Conservation (phyloP, 2,329 filamentous ascomycete genomes). For the Didymella glomerata region DNA sequence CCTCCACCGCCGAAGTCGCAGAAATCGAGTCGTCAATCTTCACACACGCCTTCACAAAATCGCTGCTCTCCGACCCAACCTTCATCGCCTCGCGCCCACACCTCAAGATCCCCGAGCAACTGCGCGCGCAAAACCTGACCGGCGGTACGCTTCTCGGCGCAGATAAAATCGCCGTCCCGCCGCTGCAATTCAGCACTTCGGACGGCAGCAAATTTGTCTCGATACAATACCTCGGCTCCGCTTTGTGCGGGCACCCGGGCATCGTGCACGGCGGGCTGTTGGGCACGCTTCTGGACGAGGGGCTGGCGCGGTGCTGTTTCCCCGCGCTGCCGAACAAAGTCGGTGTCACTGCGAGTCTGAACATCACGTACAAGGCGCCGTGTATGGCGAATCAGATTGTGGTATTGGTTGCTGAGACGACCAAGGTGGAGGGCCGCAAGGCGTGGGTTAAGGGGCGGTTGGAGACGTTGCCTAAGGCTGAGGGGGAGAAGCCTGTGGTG, state of each 20-base stretch:
- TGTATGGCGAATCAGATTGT: slow-evolving; percentile 78
- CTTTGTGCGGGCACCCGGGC: slow-evolving; percentile 87
- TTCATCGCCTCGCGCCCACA: slow-evolving; percentile 84
- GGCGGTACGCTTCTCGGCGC: slow-evolving; percentile 79
- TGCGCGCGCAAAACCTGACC: slow-evolving; percentile 80
- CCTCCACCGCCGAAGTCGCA: slow-evolving; percentile 59
- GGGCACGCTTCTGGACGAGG: slow-evolving; percentile 93
- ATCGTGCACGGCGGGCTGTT: slow-evolving; percentile 91
- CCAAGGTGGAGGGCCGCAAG: slow-evolving; percentile 89
- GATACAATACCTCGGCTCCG: slow-evolving; percentile 78
- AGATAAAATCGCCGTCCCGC: slow-evolving; percentile 80
- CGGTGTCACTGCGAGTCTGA: slow-evolving; percentile 85
- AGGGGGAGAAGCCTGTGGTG: slow-evolving; percentile 67
- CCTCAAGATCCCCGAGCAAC: slow-evolving; percentile 77
- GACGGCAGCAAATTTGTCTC: slow-evolving; percentile 67
- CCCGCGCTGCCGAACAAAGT: slow-evolving; percentile 85
- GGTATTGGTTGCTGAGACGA: slow-evolving; percentile 80
- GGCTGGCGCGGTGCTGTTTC: slow-evolving; percentile 87
- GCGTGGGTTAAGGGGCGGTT: slow-evolving; percentile 91
- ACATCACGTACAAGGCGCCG: slow-evolving; percentile 81
- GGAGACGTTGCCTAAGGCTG: slow-evolving; percentile 80
- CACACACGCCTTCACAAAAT: slow-evolving; percentile 75
- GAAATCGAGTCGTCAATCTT: slow-evolving; percentile 78
- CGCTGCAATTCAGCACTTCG: slow-evolving; percentile 71
- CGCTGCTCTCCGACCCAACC: slow-evolving; percentile 71